A percentile compares a stretch with the other conserved stretches of the same genome.
These are phyloP conservation scores for Kondoa subrosea DNA, from an alignment of 768 basidiomycete genomes.

Conservation along the genomic window DNA sequence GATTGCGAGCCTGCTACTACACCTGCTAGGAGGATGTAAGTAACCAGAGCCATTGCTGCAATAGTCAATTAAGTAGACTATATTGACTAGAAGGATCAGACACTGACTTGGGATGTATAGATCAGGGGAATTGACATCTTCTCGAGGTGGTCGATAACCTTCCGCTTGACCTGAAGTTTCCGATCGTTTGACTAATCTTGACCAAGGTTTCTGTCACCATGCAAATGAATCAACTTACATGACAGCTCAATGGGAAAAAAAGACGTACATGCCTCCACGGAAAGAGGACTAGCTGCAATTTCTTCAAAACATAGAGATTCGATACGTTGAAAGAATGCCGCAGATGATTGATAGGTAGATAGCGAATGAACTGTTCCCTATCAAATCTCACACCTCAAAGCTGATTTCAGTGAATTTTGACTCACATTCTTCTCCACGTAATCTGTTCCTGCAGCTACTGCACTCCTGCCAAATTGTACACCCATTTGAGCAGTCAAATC, in stretches of 20 bases:
- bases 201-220: constrained; percentile 47
- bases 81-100: neutral
- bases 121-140: constrained; percentile 91
- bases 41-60: constrained; percentile 83
- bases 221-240: neutral
- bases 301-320: constrained; percentile 83
- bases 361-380: constrained; percentile 49
- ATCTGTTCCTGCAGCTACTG: constrained; percentile 82
- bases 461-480: constrained; percentile 82
- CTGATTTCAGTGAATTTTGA: constrained; percentile 16
- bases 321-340: constrained; percentile 93
- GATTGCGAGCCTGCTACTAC: constrained; percentile 65
- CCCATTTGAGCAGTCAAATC: constrained; percentile 88
- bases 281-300: constrained; percentile 72
- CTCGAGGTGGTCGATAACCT: constrained; percentile 66
- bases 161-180: constrained; percentile 49
- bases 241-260: neutral
- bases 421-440: constrained; percentile 87
- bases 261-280: constrained; percentile 59
- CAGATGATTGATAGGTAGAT: constrained; percentile 56
- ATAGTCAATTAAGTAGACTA: constrained; percentile 13
- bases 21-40: constrained; percentile 79
- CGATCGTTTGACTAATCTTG: constrained; percentile 48
- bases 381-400: neutral
- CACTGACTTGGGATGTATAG: constrained; percentile 78